Conservation (phyloP, 2,329 filamentous ascomycete genomes). For the Apiospora saccharicola region DNA sequence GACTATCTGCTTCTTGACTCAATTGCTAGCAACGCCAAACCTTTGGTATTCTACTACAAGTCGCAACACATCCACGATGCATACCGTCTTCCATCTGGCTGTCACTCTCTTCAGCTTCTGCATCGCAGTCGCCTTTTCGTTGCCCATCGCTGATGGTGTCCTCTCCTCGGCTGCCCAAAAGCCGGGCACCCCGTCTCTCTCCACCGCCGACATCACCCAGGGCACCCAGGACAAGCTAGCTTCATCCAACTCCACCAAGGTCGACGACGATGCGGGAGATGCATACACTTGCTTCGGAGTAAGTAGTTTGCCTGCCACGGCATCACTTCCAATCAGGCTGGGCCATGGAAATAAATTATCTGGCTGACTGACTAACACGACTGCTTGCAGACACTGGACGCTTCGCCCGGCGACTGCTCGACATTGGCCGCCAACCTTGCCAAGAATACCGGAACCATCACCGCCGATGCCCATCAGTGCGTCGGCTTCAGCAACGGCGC, state of each 20-base stretch:
- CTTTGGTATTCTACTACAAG: neutral
- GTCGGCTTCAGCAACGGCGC: neutral
- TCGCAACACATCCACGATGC: neutral
- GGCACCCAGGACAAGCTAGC: too few relatives aligned
- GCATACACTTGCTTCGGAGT: constrained; percentile 3
- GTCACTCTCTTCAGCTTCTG: neutral
- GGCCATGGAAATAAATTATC: neutral
- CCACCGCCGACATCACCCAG: too few relatives aligned
- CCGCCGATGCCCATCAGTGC: neutral
- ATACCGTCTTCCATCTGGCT: neutral
- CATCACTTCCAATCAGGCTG: neutral
- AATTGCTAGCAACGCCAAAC: neutral
- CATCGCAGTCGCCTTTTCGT: neutral
- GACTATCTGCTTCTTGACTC: neutral
- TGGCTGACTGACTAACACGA: neutral
- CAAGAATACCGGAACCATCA: neutral
- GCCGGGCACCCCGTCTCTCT: too few relatives aligned
- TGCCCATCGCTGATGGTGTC: neutral
- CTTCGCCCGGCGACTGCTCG: neutral
- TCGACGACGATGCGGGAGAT: neutral
- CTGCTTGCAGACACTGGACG: neutral
- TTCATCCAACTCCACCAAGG: neutral
- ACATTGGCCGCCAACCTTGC: neutral
- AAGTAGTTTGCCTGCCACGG: neutral
- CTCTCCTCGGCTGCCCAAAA: neutral